These are phyloP conservation scores for Globisporangium okanoganense DNA, from an alignment of 352 stramenopile genomes.

Conservation along the genomic window DNA sequence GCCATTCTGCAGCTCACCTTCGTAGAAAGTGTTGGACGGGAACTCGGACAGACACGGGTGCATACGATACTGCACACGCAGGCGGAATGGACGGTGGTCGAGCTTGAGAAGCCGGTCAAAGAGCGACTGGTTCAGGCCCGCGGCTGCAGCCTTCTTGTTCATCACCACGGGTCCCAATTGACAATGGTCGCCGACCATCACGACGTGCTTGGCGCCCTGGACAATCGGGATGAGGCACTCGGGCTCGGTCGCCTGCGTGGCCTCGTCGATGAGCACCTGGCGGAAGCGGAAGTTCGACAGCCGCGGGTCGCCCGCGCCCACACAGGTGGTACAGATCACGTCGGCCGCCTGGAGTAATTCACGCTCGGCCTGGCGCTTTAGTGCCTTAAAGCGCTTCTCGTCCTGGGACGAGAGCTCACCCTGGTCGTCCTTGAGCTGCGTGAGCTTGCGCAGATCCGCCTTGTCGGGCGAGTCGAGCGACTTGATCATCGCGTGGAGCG, in stretches of 20 bases:
- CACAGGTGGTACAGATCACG: conserved; percentile 99
- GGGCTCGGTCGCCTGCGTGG: conserved; percentile 98
- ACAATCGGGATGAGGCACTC: conserved; percentile 99
- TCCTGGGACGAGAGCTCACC: conserved; percentile 93
- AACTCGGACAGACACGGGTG: conserved; percentile 99
- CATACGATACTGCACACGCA: conserved; percentile 99
- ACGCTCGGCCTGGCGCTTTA: conserved; percentile 92
- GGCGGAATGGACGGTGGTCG: conserved; percentile 94
- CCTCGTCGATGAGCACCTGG: conserved; percentile 99
- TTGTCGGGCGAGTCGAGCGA: conserved; percentile 87
- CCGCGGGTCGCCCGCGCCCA: conserved; percentile 96
- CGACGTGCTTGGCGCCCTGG: conserved; percentile 97
- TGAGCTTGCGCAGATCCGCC: conserved; percentile 89
- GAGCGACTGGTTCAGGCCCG: conserved; percentile 96
- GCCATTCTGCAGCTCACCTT: conserved; percentile 98
- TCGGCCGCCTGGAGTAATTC: conserved; percentile 98
- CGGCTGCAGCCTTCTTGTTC: conserved; percentile 98
- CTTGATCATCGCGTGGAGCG: conserved; percentile 97
- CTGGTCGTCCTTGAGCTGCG: conserved; percentile 95
- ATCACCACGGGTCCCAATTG: conserved; percentile 98
- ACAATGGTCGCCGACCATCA: conserved; percentile 99
- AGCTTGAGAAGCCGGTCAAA: conserved; percentile 98
- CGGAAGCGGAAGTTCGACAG: conserved; percentile 98
- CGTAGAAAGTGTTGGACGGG: conserved; percentile 99
- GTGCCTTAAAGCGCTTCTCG: conserved; percentile 94